These are phyloP conservation scores for Periconia sp. DNA, from an alignment of 2,329 filamentous ascomycete genomes.

Conservation along the genomic window DNA sequence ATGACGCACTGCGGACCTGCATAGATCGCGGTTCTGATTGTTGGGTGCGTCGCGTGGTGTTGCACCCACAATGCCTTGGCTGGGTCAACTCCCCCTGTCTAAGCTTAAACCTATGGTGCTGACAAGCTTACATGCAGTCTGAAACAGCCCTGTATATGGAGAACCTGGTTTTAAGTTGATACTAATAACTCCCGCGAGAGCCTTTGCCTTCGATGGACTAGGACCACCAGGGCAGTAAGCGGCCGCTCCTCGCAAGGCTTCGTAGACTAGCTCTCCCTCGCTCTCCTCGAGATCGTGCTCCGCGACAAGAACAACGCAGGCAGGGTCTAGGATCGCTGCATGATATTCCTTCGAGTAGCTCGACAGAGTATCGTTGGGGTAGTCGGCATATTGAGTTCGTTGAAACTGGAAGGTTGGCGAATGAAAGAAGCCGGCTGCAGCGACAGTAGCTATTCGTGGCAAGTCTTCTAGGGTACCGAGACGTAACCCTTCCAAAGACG, in stretches of 20 bases:
- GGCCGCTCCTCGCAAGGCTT: conserved; percentile 19
- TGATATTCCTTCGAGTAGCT: conserved; percentile 25
- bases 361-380: conserved; percentile 29
- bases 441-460: conserved; percentile 32
- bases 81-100: conserved; percentile 11
- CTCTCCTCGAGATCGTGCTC: conserved; percentile 17
- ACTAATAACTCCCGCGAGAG: conserved; percentile 34
- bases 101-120: conserved; percentile 5
- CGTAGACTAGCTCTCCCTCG: conserved; percentile 25
- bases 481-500: conserved; percentile 25
- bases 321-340: conserved; percentile 18
- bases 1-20: conserved; percentile 16
- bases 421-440: conserved; percentile 35
- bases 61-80: conserved; percentile 8
- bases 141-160: conserved; percentile 21
- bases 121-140: conserved; percentile 23
- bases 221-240: conserved; percentile 10
- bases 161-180: conserved; percentile 28
- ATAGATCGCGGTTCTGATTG: conserved; percentile 24
- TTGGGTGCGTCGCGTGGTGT: neutral
- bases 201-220: conserved; percentile 6
- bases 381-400: conserved; percentile 24
- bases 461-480: conserved; percentile 30
- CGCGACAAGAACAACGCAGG: conserved; percentile 22
- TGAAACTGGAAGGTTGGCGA: conserved; percentile 39